Conservation (phyloP, 176 grass and related monocot species). For the Themeda triandra region DNA sequence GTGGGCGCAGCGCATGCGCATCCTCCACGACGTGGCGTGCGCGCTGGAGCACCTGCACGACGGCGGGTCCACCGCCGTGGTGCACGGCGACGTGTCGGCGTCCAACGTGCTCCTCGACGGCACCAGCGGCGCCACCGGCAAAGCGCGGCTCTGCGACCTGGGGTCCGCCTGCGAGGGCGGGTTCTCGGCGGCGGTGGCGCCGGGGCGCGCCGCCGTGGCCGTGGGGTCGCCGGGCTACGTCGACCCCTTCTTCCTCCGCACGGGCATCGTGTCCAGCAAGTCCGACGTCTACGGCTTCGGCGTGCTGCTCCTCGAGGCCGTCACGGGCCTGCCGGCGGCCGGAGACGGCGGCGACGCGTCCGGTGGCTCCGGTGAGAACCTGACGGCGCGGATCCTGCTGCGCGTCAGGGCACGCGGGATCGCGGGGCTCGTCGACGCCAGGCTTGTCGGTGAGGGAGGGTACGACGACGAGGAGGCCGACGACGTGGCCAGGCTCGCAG, state of each 20-base stretch:
- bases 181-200: slow-evolving; percentile 64
- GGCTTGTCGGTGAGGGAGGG: slow-evolving; percentile 6
- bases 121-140: not conserved
- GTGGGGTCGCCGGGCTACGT: slow-evolving; percentile 83
- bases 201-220: slow-evolving; percentile 32
- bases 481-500: slow-evolving; percentile 43
- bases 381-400: slow-evolving; percentile 42
- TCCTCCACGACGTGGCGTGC: slow-evolving; percentile 62
- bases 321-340: slow-evolving; percentile 63
- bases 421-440: slow-evolving; percentile 47
- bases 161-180: slow-evolving; percentile 72
- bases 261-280: slow-evolving; percentile 74
- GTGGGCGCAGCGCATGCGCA: slow-evolving; percentile 58
- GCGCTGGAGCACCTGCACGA: slow-evolving; percentile 79
- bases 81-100: slow-evolving; percentile 82
- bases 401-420: slow-evolving; percentile 8
- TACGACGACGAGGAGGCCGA: slow-evolving; percentile 44
- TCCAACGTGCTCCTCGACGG: slow-evolving; percentile 78
- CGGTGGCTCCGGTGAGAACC: not conserved
- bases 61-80: slow-evolving; percentile 32
- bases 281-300: slow-evolving; percentile 91
- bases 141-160: slow-evolving; percentile 77
- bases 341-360: not conserved
- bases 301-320: slow-evolving; percentile 61
- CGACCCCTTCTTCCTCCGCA: slow-evolving; percentile 87